Percentiles rank a stretch among this genome's conserved stretches.
These are phyloP conservation scores for Colletotrichum spinosum DNA, from an alignment of 2,329 filamentous ascomycete genomes.

Conservation along the genomic window DNA sequence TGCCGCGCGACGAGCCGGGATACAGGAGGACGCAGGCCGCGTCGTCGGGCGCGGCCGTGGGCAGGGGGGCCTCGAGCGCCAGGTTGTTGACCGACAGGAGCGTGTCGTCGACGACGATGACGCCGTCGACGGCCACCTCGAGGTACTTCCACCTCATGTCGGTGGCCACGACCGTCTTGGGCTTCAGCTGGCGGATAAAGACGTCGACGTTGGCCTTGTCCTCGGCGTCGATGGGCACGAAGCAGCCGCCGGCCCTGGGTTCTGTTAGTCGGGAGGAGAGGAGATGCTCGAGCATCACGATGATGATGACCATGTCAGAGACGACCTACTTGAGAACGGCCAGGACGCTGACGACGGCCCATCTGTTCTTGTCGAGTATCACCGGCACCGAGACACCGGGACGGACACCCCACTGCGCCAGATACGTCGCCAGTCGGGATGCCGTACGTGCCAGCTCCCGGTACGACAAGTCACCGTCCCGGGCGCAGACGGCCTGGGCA, in stretches of 20 bases:
- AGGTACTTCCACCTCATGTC: constrained; percentile 55
- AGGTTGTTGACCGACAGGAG: constrained; percentile 45
- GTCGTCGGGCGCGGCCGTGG: constrained; percentile 54
- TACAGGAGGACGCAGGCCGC: constrained; percentile 72
- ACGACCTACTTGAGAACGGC: constrained; percentile 73
- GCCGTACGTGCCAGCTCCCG: constrained; percentile 52
- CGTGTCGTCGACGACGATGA: constrained; percentile 55
- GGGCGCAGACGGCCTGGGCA: constrained; percentile 55
- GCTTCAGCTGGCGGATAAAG: constrained; percentile 56
- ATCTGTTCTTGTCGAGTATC: constrained; percentile 75
- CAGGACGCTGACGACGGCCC: constrained; percentile 77
- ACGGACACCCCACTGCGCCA: constrained; percentile 63
- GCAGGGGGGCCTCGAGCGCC: constrained; percentile 44
- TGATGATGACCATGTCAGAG: constrained; percentile 39
- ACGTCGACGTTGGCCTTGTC: constrained; percentile 55
- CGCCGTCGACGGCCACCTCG: constrained; percentile 52
- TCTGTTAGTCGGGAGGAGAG: constrained; percentile 44
- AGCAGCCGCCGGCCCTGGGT: constrained; percentile 57
- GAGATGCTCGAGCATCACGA: not conserved
- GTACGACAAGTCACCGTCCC: constrained; percentile 59
- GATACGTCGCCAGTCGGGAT: constrained; percentile 53
- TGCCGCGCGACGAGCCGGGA: constrained; percentile 61
- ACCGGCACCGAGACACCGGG: constrained; percentile 71
- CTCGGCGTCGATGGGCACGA: constrained; percentile 61
- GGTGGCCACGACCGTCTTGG: constrained; percentile 57